phyloP scores from a whole-genome alignment of 2,329 filamentous ascomycete species.

The Hypoxylon sp. region DNA sequence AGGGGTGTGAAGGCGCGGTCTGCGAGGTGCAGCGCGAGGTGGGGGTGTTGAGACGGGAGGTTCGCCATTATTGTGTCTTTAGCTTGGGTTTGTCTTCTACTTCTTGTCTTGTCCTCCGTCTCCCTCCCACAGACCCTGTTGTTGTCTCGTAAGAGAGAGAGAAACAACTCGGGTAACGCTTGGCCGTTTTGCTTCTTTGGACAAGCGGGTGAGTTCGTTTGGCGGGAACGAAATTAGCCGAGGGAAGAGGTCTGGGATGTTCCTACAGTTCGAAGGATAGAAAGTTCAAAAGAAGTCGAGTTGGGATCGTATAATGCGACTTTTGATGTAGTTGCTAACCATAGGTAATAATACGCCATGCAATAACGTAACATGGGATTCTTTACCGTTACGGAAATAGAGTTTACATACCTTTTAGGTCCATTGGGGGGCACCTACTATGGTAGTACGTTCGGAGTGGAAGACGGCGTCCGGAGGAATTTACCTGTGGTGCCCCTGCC shows the following conservation, averaged over 20 bases:
- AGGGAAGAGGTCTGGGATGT: neutral
- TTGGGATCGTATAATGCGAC: conserved; percentile 12
- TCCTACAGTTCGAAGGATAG: neutral
- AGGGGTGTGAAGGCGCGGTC: conserved; percentile 69
- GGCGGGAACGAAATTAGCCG: neutral
- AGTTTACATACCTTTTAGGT: neutral
- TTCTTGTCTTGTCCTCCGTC: conserved; percentile 1
- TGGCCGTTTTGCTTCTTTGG: neutral
- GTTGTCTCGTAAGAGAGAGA: neutral
- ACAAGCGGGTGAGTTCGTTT: neutral
- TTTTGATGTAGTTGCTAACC: neutral
- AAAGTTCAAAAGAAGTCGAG: neutral
- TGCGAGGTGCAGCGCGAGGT: conserved; percentile 67
- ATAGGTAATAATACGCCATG: too few species aligned
- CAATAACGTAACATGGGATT: neutral
- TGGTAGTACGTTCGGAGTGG: neutral
- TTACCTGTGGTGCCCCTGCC: neutral
- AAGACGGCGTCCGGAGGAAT: neutral
- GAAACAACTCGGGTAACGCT: neutral
- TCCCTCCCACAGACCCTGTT: neutral
- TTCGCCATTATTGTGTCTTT: conserved; percentile 53
- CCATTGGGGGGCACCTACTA: neutral
- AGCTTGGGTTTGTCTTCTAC: neutral
- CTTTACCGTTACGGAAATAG: neutral
- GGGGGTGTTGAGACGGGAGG: conserved; percentile 63